Evolutionary conservation across 495 filamentous ascomycete genomes (phyloP).

Genomic region (Pseudomonodictys pantanalensis): DNA sequence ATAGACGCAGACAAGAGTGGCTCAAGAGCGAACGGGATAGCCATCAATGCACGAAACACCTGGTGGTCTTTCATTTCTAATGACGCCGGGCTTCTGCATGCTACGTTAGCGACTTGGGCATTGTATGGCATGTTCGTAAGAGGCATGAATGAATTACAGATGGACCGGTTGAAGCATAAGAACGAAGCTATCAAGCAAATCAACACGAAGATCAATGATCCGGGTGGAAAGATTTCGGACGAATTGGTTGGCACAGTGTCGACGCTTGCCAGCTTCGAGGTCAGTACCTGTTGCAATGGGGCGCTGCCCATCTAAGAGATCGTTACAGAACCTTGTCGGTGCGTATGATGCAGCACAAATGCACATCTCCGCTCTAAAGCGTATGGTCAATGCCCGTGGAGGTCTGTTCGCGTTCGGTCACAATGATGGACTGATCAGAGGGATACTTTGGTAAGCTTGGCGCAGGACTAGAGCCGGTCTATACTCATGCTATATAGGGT

Average conservation of each 20-base stretch:
- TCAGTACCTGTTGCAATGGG: neutral
- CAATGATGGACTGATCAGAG: constrained; percentile 26
- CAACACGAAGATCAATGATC: constrained; percentile 20
- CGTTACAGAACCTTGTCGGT: constrained; percentile 25
- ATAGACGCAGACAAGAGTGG: constrained; percentile 15
- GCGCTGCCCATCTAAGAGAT: neutral
- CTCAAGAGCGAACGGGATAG: constrained; percentile 19
- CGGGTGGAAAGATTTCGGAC: constrained; percentile 20
- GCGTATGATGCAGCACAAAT: constrained; percentile 30
- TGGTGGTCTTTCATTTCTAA: constrained; percentile 31
- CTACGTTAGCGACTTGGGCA: constrained; percentile 26
- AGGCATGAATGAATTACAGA: constrained; percentile 4
- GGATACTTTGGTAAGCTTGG: constrained; percentile 23
- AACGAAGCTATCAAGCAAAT: constrained; percentile 29
- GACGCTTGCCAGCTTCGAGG: constrained; percentile 31
- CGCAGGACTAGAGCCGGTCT: neutral
- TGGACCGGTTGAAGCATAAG: constrained; percentile 24
- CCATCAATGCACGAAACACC: constrained; percentile 24
- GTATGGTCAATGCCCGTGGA: constrained; percentile 26
- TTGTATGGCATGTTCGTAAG: constrained; percentile 18
- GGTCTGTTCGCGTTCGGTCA: constrained; percentile 24
- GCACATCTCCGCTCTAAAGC: constrained; percentile 27
- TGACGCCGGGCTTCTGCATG: constrained; percentile 24
- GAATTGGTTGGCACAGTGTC: constrained; percentile 22
- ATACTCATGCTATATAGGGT: constrained; percentile 12